Percentiles rank a stretch among this genome's conserved stretches.
phyloP scores from a whole-genome alignment of 352 stramenopile genomes.

The Phytopythium aichiense region DNA sequence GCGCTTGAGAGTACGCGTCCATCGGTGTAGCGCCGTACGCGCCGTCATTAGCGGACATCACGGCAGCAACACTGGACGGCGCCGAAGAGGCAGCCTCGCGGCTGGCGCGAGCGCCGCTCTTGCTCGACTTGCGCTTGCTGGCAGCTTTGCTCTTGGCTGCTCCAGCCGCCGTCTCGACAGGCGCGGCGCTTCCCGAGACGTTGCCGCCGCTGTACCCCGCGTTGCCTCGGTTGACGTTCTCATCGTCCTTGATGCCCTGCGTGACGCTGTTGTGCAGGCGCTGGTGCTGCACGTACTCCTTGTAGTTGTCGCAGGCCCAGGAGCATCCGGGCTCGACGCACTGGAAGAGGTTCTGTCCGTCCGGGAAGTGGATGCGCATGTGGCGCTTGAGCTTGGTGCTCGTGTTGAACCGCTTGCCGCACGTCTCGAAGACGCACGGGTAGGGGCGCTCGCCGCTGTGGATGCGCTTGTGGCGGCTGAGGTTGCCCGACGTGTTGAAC shows the following conservation, averaged over 20 bases:
- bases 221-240: slow-evolving; percentile 19
- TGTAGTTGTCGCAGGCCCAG: slow-evolving; percentile 82
- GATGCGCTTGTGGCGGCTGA: slow-evolving; percentile 86
- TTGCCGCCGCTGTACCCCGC: neutral
- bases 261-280: slow-evolving; percentile 69
- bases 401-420: slow-evolving; percentile 85
- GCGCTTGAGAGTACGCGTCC: neutral
- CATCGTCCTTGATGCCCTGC: slow-evolving; percentile 21
- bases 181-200: neutral
- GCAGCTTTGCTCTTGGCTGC: slow-evolving; percentile 4
- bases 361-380: slow-evolving; percentile 85
- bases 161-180: neutral
- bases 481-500: slow-evolving; percentile 87
- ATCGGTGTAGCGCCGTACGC: neutral
- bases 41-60: neutral
- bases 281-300: slow-evolving; percentile 75
- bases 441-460: slow-evolving; percentile 82
- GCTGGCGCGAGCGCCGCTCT: neutral
- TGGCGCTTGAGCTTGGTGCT: slow-evolving; percentile 87
- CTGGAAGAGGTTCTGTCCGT: slow-evolving; percentile 70
- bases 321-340: slow-evolving; percentile 49
- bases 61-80: neutral
- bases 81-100: neutral
- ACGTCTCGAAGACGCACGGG: slow-evolving; percentile 69
- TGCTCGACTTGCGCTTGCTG: neutral